Percentiles rank a stretch among this genome's conserved stretches.
phyloP scores from a whole-genome alignment of 345 rosid species.

The Gossypium turneri region DNA sequence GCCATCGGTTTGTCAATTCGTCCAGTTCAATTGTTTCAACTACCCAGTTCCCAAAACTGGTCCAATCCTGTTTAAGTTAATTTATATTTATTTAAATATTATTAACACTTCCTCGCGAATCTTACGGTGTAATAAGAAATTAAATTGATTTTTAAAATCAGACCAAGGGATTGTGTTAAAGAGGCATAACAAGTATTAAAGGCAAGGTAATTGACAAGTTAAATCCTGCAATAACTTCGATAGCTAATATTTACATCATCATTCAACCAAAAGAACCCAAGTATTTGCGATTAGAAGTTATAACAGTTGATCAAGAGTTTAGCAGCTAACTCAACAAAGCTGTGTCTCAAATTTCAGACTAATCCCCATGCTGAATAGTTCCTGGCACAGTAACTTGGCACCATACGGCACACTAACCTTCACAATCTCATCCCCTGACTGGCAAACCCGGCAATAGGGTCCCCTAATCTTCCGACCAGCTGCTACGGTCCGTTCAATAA shows the following conservation, averaged over 20 bases:
- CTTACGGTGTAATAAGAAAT: no score
- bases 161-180: no score
- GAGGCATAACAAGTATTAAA: no score
- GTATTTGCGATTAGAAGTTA: background rate
- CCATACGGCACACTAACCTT: slow-evolving; percentile 70
- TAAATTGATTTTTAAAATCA: no score
- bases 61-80: no score
- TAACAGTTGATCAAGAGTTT: background rate
- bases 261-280: no score
- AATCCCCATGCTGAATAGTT: slow-evolving; percentile 86
- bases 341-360: slow-evolving; percentile 55
- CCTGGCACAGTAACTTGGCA: slow-evolving; percentile 70
- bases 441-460: slow-evolving; percentile 64
- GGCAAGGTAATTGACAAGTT: background rate
- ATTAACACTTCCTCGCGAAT: no score
- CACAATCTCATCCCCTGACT: slow-evolving; percentile 56
- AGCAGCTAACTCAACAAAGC: slow-evolving; percentile 35
- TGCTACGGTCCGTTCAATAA: slow-evolving; percentile 53
- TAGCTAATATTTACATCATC: background rate
- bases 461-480: slow-evolving; percentile 76
- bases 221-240: background rate
- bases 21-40: no score
- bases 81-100: no score
- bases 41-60: no score
- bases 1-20: fast-evolving